phyloP scores from a whole-genome alignment of 1,284 basidiomycete genomes.

The Jaminaea rosea region DNA sequence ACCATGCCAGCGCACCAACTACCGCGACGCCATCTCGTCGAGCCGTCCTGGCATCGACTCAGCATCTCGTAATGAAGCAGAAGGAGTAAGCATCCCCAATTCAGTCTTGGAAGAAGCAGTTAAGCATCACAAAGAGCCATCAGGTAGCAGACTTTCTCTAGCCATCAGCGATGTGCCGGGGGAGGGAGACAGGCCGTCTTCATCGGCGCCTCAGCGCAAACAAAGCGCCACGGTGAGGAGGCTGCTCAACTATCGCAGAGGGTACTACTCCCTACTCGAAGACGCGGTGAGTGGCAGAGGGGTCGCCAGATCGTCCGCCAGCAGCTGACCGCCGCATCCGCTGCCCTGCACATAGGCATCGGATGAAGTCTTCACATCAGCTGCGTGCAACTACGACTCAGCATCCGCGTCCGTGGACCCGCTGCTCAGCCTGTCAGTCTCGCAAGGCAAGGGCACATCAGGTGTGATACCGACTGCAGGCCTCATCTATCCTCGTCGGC shows the following conservation, averaged over 20 bases:
- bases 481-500: not conserved
- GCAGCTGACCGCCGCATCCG: not conserved
- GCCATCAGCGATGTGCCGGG: too few relatives aligned
- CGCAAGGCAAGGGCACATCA: not conserved
- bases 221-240: conserved; percentile 10
- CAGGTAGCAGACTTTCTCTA: not conserved
- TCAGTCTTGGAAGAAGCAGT: conserved; percentile 4
- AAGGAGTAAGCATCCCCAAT: conserved; percentile 1
- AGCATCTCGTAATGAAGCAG: conserved; percentile 1
- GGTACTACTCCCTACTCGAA: conserved; percentile 6
- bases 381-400: conserved; percentile 1
- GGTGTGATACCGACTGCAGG: not conserved
- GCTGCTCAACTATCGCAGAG: conserved; percentile 7
- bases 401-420: not conserved
- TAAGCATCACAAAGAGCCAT: not conserved
- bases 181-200: not conserved
- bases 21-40: not conserved
- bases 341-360: conserved; percentile 3
- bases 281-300: conserved; percentile 6
- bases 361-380: not conserved
- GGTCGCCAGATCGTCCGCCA: not conserved
- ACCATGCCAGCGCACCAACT: not conserved
- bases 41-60: not conserved
- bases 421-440: too few relatives aligned
- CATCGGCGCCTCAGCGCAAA: not conserved